These are phyloP conservation scores for Citrus medica DNA, from an alignment of 345 rosid species.

Conservation along the genomic window DNA sequence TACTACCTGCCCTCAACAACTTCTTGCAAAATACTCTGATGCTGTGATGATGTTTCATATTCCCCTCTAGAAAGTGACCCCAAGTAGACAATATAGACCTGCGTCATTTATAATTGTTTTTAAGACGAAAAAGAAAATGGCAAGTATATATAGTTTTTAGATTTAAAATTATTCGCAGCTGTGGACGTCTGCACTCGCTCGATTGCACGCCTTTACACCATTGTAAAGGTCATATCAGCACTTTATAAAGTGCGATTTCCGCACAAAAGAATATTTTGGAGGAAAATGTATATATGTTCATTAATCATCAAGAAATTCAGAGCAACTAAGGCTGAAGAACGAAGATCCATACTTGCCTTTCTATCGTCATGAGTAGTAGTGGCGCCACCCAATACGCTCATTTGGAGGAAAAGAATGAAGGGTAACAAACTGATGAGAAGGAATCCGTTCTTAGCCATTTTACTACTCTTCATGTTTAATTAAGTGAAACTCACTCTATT, in stretches of 20 bases:
- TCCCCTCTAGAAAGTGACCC: slow-evolving; percentile 29
- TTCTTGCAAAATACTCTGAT: slow-evolving; percentile 23
- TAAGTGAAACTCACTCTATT: not conserved
- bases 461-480: too few relatives aligned
- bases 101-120: not conserved
- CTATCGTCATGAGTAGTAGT: not conserved
- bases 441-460: not conserved
- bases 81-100: slow-evolving; percentile 39
- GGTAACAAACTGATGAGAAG: not conserved
- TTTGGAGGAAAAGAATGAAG: not conserved
- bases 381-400: not conserved
- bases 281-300: too few relatives aligned
- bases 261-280: too few relatives aligned
- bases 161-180: too few relatives aligned
- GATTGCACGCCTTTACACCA: too few relatives aligned
- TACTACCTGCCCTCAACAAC: slow-evolving; percentile 11
- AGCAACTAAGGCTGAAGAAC: not conserved
- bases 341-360: not conserved
- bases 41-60: slow-evolving; percentile 18
- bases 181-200: too few relatives aligned
- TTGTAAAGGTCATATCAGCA: too few relatives aligned
- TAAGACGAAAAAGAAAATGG: too few relatives aligned
- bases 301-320: too few relatives aligned
- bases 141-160: too few relatives aligned
- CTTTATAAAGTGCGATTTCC: too few relatives aligned